phyloP scores from a whole-genome alignment of 2,329 filamentous ascomycete species.

The Pleoardoris graminearum region DNA sequence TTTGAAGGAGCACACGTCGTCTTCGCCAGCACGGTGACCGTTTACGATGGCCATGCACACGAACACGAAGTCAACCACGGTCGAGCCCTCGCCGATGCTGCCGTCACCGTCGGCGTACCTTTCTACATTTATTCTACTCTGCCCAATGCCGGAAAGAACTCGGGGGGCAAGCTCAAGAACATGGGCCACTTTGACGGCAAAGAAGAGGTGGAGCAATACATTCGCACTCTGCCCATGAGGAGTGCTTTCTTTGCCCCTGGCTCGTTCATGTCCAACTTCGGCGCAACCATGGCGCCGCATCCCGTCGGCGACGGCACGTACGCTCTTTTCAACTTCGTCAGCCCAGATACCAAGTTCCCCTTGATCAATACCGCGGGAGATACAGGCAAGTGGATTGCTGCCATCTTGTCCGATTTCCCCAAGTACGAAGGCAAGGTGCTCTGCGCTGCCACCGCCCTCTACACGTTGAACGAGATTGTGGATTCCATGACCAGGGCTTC shows the following conservation, averaged over 20 bases:
- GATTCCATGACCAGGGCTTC: conserved; percentile 46
- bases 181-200: conserved; percentile 61
- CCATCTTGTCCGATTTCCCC: conserved; percentile 50
- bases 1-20: conserved; percentile 27
- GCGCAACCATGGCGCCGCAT: conserved; percentile 15
- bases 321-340: conserved; percentile 20
- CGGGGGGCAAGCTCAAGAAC: conserved; percentile 38
- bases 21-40: conserved; percentile 37
- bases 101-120: conserved; percentile 38
- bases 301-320: conserved; percentile 31
- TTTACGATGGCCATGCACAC: conserved; percentile 27
- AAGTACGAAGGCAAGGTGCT: conserved; percentile 51
- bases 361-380: conserved; percentile 54
- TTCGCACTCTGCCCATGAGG: conserved; percentile 53
- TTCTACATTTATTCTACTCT: conserved; percentile 48
- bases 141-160: conserved; percentile 31
- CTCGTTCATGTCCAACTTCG: conserved; percentile 59
- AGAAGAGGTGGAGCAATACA: conserved; percentile 59
- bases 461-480: conserved; percentile 48
- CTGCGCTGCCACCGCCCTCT: conserved; percentile 49
- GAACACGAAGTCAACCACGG: conserved; percentile 32
- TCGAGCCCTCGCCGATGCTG: conserved; percentile 34
- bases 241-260: conserved; percentile 59
- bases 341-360: conserved; percentile 28
- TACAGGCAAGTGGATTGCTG: conserved; percentile 50